Evolutionary conservation across 2,329 filamentous ascomycete species (phyloP), one percentile per base, ranked within the genome.

Genomic region (Fonsecaea pedrosoi): DNA sequence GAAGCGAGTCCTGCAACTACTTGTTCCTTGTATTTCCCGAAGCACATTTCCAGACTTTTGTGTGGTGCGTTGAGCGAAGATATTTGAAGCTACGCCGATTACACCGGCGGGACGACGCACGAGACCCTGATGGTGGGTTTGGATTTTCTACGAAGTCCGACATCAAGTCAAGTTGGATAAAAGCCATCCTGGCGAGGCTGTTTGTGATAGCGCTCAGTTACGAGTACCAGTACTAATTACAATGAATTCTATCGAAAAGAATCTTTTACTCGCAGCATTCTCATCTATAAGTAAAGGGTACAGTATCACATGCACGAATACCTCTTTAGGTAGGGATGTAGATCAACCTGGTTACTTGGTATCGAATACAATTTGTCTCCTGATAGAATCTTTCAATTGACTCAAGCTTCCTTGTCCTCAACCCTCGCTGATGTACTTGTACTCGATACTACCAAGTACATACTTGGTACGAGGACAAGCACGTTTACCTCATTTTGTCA

Each of bases 181-280:
- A 50, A 50, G 21, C 45, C 45, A 50, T 50, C 45, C 25, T 25
- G 45, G 45, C 2, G 45, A 30, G 45, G 45, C 45, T 50, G 21
- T 50, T 50, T 50, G 45, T 50, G 45, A 50, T 13, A 21, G 25
- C 25, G 12, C 18, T 30, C 45, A 50, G 15, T 13, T 25, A 25
- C 38, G 30, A 25, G 18, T 50, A 50, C 45, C 30, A 50, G 25
- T 50, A 50, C 4, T 32, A 32, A 32, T 32, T 32, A 32, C 18
- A 50, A 25, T 50, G 45, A 21, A 50, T 50, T 30, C 10, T 12
- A 50, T 4, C 6, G 30, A 21, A 30, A 50, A 50, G 21, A 25
- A 2, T 5, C 45, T 30, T 12, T 7, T 7, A 6, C 38, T 40
- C 38, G 0, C 15, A 13, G 12, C 38, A 15, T 13, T 15, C 38